These are phyloP conservation scores for Leccinum cinnamomeum DNA, from an alignment of 1,284 basidiomycete species.

Conservation along the genomic window DNA sequence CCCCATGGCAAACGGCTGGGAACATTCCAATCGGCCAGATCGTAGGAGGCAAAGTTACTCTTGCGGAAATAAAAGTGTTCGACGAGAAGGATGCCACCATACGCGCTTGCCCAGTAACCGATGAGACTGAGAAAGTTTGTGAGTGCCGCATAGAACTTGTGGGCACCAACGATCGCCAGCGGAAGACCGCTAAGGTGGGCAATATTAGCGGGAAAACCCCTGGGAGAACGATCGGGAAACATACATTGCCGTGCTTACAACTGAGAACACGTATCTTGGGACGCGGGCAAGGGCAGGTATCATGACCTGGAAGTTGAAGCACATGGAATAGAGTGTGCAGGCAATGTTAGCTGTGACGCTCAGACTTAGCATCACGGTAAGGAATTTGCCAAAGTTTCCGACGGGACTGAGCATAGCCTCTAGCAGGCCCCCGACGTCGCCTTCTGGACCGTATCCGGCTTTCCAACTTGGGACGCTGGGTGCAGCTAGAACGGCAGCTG, in stretches of 20 bases:
- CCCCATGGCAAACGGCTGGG: slow-evolving; percentile 62
- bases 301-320: slow-evolving; percentile 80
- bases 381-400: slow-evolving; percentile 81
- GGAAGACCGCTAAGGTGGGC: slow-evolving; percentile 42
- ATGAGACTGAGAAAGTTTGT: slow-evolving; percentile 73
- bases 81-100: slow-evolving; percentile 55
- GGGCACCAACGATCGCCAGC: slow-evolving; percentile 66
- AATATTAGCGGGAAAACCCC: slow-evolving; percentile 12
- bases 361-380: slow-evolving; percentile 81
- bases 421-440: slow-evolving; percentile 73
- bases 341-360: slow-evolving; percentile 86
- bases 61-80: slow-evolving; percentile 67
- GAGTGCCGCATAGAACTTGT: slow-evolving; percentile 64
- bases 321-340: slow-evolving; percentile 80
- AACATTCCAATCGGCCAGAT: slow-evolving; percentile 54
- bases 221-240: slow-evolving; percentile 27
- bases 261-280: slow-evolving; percentile 85
- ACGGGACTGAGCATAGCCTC: slow-evolving; percentile 70
- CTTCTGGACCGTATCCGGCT: slow-evolving; percentile 53
- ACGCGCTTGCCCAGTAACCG: slow-evolving; percentile 69
- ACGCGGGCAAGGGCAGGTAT: slow-evolving; percentile 66
- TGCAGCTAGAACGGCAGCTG: slow-evolving; percentile 61
- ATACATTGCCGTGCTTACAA: slow-evolving; percentile 79
- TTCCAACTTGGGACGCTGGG: slow-evolving; percentile 69
- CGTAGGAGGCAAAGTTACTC: slow-evolving; percentile 51